These are phyloP conservation scores for Acorus calamus DNA, from an alignment of 106 monocot genomes.

Conservation along the genomic window DNA sequence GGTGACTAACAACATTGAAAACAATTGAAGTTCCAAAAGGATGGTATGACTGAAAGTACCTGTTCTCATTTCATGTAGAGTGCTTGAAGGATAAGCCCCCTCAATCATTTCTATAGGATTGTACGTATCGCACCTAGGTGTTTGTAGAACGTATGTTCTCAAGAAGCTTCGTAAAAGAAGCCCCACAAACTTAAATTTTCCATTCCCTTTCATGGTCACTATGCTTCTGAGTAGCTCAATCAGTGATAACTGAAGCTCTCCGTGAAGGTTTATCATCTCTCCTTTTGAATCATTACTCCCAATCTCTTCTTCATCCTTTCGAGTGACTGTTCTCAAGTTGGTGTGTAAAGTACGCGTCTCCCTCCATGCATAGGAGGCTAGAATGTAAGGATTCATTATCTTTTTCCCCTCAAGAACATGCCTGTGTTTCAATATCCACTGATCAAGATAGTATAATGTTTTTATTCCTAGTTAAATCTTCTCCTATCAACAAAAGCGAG, in stretches of 20 bases:
- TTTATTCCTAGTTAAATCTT: too few relatives aligned
- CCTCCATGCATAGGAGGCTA: constrained; percentile 12
- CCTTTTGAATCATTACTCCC: not conserved
- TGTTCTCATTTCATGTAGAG: constrained; percentile 23
- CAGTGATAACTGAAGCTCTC: constrained; percentile 16
- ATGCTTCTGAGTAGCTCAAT: constrained; percentile 16
- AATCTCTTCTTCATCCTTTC: not conserved
- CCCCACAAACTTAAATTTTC: constrained; percentile 9
- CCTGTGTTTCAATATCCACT: constrained; percentile 1
- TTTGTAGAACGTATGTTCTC: constrained; percentile 28
- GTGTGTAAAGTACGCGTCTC: constrained; percentile 28
- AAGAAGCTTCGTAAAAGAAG: constrained; percentile 24
- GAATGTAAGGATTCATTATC: constrained; percentile 29
- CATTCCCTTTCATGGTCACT: constrained; percentile 18
- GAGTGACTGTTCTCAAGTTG: constrained; percentile 13
- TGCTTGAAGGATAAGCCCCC: constrained; percentile 14
- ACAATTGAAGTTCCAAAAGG: too few relatives aligned
- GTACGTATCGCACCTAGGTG: constrained; percentile 7
- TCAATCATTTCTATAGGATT: not conserved
- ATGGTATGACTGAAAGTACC: not conserved
- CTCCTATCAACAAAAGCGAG: too few relatives aligned
- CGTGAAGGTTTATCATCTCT: constrained; percentile 9
- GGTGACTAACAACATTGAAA: too few relatives aligned
- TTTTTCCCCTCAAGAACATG: constrained; percentile 30
- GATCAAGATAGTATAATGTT: too few relatives aligned